phyloP scores from a whole-genome alignment of 2,329 filamentous ascomycete species.

The Domatiomyces catenatus region DNA sequence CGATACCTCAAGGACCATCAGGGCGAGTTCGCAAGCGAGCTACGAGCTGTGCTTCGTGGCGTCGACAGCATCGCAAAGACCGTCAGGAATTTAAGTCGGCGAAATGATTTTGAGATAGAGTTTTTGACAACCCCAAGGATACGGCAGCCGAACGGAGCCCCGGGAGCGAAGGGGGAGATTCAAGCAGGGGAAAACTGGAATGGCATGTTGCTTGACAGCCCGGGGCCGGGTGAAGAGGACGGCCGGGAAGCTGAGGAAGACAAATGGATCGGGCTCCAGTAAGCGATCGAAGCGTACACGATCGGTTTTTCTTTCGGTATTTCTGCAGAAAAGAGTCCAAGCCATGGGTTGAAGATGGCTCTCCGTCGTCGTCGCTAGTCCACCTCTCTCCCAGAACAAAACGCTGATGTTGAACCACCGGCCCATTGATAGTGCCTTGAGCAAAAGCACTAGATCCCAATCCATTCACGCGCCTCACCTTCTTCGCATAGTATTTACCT shows the following conservation, averaged over 20 bases:
- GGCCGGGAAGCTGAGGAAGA: neutral
- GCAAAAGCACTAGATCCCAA: neutral
- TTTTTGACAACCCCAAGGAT: constrained; percentile 5
- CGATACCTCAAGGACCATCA: constrained; percentile 69
- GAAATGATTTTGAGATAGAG: constrained; percentile 20
- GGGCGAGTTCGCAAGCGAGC: constrained; percentile 64
- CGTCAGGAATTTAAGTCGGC: constrained; percentile 20
- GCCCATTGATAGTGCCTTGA: neutral
- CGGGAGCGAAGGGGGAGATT: neutral
- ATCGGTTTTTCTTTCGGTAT: neutral
- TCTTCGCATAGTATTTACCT: constrained; percentile 2
- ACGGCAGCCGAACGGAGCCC: neutral
- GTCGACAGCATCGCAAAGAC: constrained; percentile 48
- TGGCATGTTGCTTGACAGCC: neutral
- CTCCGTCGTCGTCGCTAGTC: neutral
- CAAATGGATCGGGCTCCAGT: neutral
- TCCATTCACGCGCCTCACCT: neutral
- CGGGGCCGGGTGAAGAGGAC: neutral
- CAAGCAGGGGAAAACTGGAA: neutral
- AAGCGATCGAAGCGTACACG: neutral
- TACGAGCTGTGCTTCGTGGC: constrained; percentile 67
- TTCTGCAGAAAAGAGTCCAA: neutral
- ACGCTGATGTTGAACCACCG: neutral
- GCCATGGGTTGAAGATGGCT: neutral
- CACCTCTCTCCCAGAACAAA: neutral